Percentiles rank a stretch among this genome's conserved stretches.
phyloP scores from a whole-genome alignment of 1,284 basidiomycete species.

The Moesziomyces globuligerus region DNA sequence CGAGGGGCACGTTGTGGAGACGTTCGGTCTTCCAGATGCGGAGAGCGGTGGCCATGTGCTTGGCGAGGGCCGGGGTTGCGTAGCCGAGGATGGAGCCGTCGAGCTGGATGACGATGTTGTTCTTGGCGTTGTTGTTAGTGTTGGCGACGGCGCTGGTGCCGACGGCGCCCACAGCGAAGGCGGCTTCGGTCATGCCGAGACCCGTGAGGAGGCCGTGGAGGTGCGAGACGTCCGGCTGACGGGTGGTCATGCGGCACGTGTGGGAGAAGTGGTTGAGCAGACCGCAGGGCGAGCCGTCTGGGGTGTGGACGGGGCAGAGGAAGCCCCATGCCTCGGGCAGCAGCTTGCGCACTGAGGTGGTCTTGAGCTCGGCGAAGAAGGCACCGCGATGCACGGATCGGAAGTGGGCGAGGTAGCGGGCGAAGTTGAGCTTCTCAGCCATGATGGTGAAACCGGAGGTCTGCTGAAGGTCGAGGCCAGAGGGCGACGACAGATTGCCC shows the following conservation, averaged over 20 bases:
- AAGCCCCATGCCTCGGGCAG: constrained; percentile 99
- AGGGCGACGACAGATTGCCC: constrained; percentile 92
- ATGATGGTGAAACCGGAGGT: constrained; percentile 97
- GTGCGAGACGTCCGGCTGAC: constrained; percentile 78
- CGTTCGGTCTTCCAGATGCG: constrained; percentile 96
- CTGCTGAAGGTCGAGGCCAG: constrained; percentile 96
- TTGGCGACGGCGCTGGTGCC: constrained; percentile 14
- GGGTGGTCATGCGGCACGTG: constrained; percentile 89
- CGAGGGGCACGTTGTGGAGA: constrained; percentile 80
- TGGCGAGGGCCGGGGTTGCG: constrained; percentile 80
- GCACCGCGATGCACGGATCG: constrained; percentile 98
- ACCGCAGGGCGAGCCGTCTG: constrained; percentile 97
- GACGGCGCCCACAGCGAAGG: constrained; percentile 35
- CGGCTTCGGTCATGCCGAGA: constrained; percentile 91
- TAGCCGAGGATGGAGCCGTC: constrained; percentile 97
- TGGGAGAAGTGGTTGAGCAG: constrained; percentile 96
- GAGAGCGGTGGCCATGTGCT: constrained; percentile 82
- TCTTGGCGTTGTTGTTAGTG: constrained; percentile 75
- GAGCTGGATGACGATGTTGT: constrained; percentile 87
- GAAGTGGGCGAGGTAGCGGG: constrained; percentile 98
- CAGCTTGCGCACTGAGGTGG: constrained; percentile 95
- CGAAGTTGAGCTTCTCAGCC: constrained; percentile 98
- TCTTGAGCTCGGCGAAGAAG: constrained; percentile 99
- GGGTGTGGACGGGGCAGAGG: constrained; percentile 97
- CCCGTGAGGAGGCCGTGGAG: constrained; percentile 84